Percentiles rank a stretch among this genome's conserved stretches.
These are phyloP conservation scores for Colletotrichum brevisporum DNA, from an alignment of 2,329 filamentous ascomycete genomes.

Conservation along the genomic window DNA sequence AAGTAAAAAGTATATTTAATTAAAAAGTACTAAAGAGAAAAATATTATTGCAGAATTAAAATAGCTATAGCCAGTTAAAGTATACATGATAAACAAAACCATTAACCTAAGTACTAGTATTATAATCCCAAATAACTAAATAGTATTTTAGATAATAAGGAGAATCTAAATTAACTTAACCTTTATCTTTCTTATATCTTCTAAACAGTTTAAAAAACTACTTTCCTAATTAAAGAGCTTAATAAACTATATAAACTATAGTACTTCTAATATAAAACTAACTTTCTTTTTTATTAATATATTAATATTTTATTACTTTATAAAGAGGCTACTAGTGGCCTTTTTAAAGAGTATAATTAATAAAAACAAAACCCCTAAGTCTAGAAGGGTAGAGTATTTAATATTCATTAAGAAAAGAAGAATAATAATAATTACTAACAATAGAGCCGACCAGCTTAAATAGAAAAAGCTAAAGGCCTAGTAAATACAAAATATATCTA, in stretches of 20 bases:
- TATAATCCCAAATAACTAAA: slow-evolving; percentile 86
- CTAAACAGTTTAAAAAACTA: neutral
- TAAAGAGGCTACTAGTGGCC: slow-evolving; percentile 84
- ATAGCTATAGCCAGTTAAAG: slow-evolving; percentile 73
- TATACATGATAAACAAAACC: slow-evolving; percentile 90
- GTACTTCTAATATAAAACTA: slow-evolving; percentile 89
- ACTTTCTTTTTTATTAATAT: no score
- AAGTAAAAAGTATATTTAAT: slow-evolving; percentile 87
- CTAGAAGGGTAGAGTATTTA: slow-evolving; percentile 88
- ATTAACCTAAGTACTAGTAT: slow-evolving; percentile 95
- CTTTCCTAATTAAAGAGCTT: slow-evolving; percentile 69
- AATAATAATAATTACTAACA: slow-evolving; percentile 83
- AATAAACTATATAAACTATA: slow-evolving; percentile 91
- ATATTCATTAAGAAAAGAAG: slow-evolving; percentile 87
- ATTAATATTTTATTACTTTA: slow-evolving; percentile 87
- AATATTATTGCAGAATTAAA: slow-evolving; percentile 85
- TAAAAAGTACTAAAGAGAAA: slow-evolving; percentile 93
- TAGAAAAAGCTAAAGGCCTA: slow-evolving; percentile 91
- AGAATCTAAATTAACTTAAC: slow-evolving; percentile 86
- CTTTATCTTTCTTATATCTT: slow-evolving; percentile 60
- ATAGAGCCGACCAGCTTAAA: slow-evolving; percentile 87
- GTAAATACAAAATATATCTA: slow-evolving; percentile 93
- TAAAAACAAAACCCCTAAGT: slow-evolving; percentile 82
- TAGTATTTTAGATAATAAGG: slow-evolving; percentile 84
- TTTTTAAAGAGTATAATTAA: slow-evolving; percentile 84